Evolutionary conservation across 2,329 filamentous ascomycete genomes (phyloP).

Genomic region (Emergomyces africanus): DNA sequence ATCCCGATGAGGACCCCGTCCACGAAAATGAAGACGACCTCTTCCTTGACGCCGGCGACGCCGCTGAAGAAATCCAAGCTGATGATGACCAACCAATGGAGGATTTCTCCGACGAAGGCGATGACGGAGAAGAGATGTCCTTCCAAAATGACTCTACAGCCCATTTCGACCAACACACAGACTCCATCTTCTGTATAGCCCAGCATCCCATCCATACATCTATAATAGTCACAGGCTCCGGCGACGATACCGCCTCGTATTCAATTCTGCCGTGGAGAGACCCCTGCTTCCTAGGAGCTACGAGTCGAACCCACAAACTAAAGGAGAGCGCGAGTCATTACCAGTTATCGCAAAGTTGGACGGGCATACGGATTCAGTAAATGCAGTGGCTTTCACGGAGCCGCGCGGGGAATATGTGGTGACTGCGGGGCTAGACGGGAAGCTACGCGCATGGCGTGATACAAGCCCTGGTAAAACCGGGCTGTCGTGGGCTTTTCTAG

Average conservation of each 20-base stretch:
- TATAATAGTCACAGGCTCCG: conserved; percentile 78
- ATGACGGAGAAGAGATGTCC: conserved; percentile 51
- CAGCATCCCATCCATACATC: conserved; percentile 71
- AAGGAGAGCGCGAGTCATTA: conserved; percentile 47
- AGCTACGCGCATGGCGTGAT: conserved; percentile 56
- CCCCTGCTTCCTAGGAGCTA: conserved; percentile 68
- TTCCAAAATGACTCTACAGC: conserved; percentile 87
- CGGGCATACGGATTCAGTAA: conserved; percentile 88
- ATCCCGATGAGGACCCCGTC: conserved; percentile 20
- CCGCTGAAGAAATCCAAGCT: conserved; percentile 60
- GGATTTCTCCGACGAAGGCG: conserved; percentile 52
- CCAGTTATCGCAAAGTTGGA: conserved; percentile 60
- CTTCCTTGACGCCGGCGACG: conserved; percentile 65
- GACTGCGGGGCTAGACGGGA: conserved; percentile 80
- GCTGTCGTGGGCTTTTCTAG: conserved; percentile 52
- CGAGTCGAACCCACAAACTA: conserved; percentile 50
- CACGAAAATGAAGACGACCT: conserved; percentile 55
- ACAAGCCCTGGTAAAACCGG: conserved; percentile 35
- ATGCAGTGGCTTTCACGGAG: conserved; percentile 70
- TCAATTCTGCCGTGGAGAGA: conserved; percentile 55
- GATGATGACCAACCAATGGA: conserved; percentile 71
- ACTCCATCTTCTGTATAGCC: conserved; percentile 89
- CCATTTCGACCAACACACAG: conserved; percentile 81
- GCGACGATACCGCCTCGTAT: conserved; percentile 71
- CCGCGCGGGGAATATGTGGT: conserved; percentile 72